A percentile compares a stretch with the other conserved stretches of the same genome.
Conservation (phyloP, 768 basidiomycete species). For the Chalciporus chontae region DNA sequence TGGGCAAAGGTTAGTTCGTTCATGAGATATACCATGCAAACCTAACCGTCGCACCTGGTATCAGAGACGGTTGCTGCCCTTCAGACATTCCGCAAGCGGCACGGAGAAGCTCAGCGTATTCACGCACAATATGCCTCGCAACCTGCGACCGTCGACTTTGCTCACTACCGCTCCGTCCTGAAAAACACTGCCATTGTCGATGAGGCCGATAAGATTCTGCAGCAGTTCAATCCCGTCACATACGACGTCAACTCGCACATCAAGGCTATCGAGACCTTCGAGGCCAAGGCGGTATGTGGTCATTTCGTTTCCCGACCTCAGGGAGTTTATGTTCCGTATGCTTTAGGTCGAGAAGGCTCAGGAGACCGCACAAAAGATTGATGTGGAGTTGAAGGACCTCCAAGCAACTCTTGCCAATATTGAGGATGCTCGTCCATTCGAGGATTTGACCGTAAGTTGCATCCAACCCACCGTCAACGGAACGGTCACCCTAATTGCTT, state of each 20-base stretch:
- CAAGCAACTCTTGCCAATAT: constrained; percentile 95
- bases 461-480: neutral
- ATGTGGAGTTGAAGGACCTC: constrained; percentile 86
- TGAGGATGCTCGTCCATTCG: constrained; percentile 94
- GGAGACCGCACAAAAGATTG: constrained; percentile 87
- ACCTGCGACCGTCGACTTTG: constrained; percentile 83
- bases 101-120: constrained; percentile 81
- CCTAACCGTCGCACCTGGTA: constrained; percentile 4
- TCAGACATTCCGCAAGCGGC: constrained; percentile 95
- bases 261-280: constrained; percentile 96
- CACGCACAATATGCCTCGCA: constrained; percentile 58
- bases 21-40: neutral
- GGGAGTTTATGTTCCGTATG: constrained; percentile 1
- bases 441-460: constrained; percentile 85
- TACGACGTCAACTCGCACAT: constrained; percentile 88
- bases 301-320: neutral
- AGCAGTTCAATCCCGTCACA: constrained; percentile 88
- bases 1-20: constrained; percentile 69
- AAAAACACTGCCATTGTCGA: constrained; percentile 92
- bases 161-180: constrained; percentile 85
- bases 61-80: constrained; percentile 87
- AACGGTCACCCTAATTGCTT: neutral
- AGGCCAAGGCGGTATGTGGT: constrained; percentile 82
- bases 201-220: constrained; percentile 87
- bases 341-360: constrained; percentile 80